Evolutionary conservation across 2,329 filamentous ascomycete genomes (phyloP), one percentile per base, ranked within the genome.

Genomic region (Grosmannia clavigera): DNA sequence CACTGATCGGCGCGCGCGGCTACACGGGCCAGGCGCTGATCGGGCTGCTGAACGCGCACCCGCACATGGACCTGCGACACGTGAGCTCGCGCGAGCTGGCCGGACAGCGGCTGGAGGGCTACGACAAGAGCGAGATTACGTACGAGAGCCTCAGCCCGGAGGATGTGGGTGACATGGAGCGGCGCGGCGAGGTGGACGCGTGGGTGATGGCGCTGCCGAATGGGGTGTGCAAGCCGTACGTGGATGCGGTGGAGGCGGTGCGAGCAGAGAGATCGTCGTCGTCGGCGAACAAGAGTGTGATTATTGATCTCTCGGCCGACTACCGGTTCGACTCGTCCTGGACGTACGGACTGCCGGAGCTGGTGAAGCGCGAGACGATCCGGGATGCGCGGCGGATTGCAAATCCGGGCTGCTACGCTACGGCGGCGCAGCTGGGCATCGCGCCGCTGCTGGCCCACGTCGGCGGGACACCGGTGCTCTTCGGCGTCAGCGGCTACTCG

Each of bases 141-240:
- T 99, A 99, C 74, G 90, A 96, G 73, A 96, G 91, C 71, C 78
- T 97, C 53, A 85, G 82, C 60, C 83, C 90, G 7, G 92, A 97
- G 65, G 92, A 97, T 66, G 86, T 96, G 14, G 84, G 85, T 64
- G 81, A 85, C 61, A 90, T 97, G 82, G 89, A 94, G 64, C 85
- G 88, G 70, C 84, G 86, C 38, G 88, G 88, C 58, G 83, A 92
- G 68, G 85, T 97, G 57, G 92, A 97, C 76, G 94, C 89, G 75
- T 97, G 92, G 92, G 89, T 97, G 53, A 94, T 97, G 89, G 94
- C 94, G 43, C 83, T 97, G 35, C 94, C 92, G 53, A 99, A 97
- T 69, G 89, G 90, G 63, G 90, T 96, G 57, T 96, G 90, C 82
- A 88, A 91, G 75, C 92, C 94, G 0, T 99, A 87, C 66, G 87